Evolutionary conservation across 2,329 filamentous ascomycete genomes (phyloP), one percentile per base, ranked within the genome.

Genomic region (Chaetomiaceae sp.): DNA sequence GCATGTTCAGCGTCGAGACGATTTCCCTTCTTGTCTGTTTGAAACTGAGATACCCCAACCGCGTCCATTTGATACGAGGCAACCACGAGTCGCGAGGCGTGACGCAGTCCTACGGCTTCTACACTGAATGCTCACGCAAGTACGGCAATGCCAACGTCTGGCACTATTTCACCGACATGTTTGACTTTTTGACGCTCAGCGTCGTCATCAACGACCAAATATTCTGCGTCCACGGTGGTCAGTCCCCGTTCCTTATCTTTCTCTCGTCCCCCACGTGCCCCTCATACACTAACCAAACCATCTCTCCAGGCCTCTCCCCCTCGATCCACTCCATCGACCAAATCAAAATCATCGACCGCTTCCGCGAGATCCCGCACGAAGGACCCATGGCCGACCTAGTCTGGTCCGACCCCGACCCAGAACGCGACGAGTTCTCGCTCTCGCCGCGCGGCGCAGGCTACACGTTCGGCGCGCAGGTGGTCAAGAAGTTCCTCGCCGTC

Each of bases 141-240:
- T 99, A 99, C 70, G 93, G 93, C 67, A 97, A 96, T 66, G 90
- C 93, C 57, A 96, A 93, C 63, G 93, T 99, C 19, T 99, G 93
- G 93, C 93, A 99, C 70, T 93, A 97, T 69, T 99, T 99, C 67
- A 99, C 93, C 59, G 93, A 99, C 73, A 97, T 99, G 91, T 99
- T 99, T 71, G 93, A 99, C 72, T 99, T 95, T 69, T 77, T 99
- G 57, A 97, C 92, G 7, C 76, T 99, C 51, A 95, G 89, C 62
- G 95, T 97, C 55, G 92, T 99, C 57, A 99, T 99, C 67, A 95
- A 97, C 68, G 87, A 99, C 69, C 89, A 97, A 69, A 99, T 99
- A 60, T 99, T 99, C 69, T 99, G 93, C 69, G 93, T 99, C 6
- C 93, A 99, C 68, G 93, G 93, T 67, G 90, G 85, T 75, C 69